Evolutionary conservation across 306 rosid genomes (phyloP), one percentile per base, ranked within the genome.

Genomic region (Vigna hirtella): DNA sequence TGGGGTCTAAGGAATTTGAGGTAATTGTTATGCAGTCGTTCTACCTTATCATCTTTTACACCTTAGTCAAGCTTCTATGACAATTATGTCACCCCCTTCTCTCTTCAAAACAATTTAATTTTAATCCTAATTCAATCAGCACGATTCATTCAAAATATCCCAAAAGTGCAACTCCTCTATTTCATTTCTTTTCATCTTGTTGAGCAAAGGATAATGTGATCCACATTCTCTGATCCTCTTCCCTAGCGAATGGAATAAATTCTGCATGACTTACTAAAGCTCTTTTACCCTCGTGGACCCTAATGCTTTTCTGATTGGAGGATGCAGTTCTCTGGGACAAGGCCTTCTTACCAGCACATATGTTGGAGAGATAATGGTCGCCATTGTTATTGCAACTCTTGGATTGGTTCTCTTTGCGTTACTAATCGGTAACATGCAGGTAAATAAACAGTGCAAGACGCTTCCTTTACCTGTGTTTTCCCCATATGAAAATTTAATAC

Each of bases 381-480:
- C 99, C 62, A 91, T 95, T 79, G 83, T 95, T 38, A 79, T 91
- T 38, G 97, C 96, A 15, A 88, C 90, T 64, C 89, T 93, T 74
- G 99, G 97, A 55, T 75, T 93, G 83, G 96, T 95, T 77, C 98
- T 95, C 72, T 95, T 95, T 56, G 98, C 89, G 9, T 80, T 93
- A 86, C 90, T 95, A 48, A 93, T 95, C 30, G 99, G 99, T 75
- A 95, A 95, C 75, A 93, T 95, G 98, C 99, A 95, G 86, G 99
- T 91, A 79, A 89, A 82, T 69, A 24, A 67, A 38, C 14, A 38
- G 57, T 62, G 69, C 5, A 59, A 28, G 11, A 32, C 45, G 15
- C 67, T 30, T 61, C 34, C 32, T 56, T 42, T 18, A 4, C 34
- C 17, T 12, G 4, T 26, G 1, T 57, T 57, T 36, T 57, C 18